Base-by-base conservation (phyloP, 495 filamentous ascomycete species). In the Rhizodiscina lignyota region DNA sequence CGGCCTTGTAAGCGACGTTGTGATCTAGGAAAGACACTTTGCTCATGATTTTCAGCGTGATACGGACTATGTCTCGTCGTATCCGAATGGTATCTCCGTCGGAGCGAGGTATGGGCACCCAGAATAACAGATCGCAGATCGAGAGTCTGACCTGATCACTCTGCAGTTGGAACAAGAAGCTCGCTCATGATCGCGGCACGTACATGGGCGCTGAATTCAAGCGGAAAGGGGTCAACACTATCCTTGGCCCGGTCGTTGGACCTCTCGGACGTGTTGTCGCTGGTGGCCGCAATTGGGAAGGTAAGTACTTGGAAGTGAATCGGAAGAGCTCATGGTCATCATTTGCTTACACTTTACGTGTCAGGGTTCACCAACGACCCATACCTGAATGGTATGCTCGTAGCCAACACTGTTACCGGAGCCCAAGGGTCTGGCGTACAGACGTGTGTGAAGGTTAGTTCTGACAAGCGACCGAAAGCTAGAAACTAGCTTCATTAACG, bases 251-350 rank as follows among this genome's bases (percentile, higher is more conserved):
- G 4, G 72, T 79, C 6, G 66, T 72, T 36, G 70, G 68, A 0
- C 68, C 68, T 3, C 42, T 66, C 2, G 70, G 70, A 2, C 52
- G 69, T 0, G 55, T 68, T 4, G 60, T 64, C 3, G 31, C 50
- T n/a, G 59, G 62, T 18, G 72, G 72, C 3, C 48, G 72, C 12
- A 72, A 72, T 41, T 77, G 68, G 69, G 72, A 67, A 45, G 59
- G 47, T 18, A 65, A 70, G 50, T 58, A 59, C 4, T 48, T 56
- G 8, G 48, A 39, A n/a, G n/a, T n/a, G n/a, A n/a, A n/a, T n/a
- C n/a, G n/a, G n/a, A n/a, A n/a, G n/a, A n/a, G n/a, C n/a, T n/a
- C n/a, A n/a, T n/a, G n/a, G n/a, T n/a, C n/a, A n/a, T n/a, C n/a
- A n/a, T n/a, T n/a, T n/a, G n/a, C n/a, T n/a, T n/a, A n/a, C n/a